Percentiles rank a stretch among this genome's conserved stretches.
Evolutionary conservation across 2,329 filamentous ascomycete genomes (phyloP).

Genomic region (Ascochyta clinopodiicola): DNA sequence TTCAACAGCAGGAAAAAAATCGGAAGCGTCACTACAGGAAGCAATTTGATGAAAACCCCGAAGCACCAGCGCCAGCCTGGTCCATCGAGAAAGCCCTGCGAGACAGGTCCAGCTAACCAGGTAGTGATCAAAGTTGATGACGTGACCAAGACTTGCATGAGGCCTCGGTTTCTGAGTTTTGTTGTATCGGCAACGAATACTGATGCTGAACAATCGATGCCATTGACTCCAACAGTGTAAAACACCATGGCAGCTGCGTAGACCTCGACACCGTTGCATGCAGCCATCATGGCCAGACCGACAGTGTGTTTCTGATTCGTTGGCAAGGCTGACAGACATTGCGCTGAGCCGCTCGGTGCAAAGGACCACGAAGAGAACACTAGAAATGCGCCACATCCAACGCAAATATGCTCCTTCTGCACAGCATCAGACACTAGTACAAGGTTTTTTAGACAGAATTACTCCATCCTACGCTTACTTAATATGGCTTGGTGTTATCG

Average conservation of each 20-base stretch:
- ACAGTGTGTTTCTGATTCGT: not conserved
- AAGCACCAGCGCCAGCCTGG: slow-evolving; percentile 71
- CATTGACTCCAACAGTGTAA: slow-evolving; percentile 66
- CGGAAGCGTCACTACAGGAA: slow-evolving; percentile 65
- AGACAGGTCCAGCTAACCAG: slow-evolving; percentile 29
- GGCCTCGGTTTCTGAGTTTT: slow-evolving; percentile 66
- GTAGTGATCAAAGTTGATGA: slow-evolving; percentile 29
- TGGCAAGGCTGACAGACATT: not conserved
- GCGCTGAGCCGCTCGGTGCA: not conserved
- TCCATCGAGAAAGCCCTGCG: slow-evolving; percentile 50
- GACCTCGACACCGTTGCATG: slow-evolving; percentile 60
- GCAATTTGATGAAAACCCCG: slow-evolving; percentile 68
- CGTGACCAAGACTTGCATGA: slow-evolving; percentile 61
- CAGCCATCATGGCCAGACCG: slow-evolving; percentile 69
- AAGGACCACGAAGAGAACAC: not conserved
- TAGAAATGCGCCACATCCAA: not conserved
- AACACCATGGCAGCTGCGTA: slow-evolving; percentile 71
- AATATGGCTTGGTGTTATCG: not conserved
- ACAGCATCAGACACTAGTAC: not conserved
- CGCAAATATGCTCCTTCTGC: not conserved
- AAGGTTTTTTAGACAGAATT: not conserved
- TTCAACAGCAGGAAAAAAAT: slow-evolving; percentile 61
- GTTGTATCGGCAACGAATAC: slow-evolving; percentile 74
- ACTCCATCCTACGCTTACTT: not conserved
- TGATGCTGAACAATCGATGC: slow-evolving; percentile 53